Evolutionary conservation across 2,329 filamentous ascomycete species (phyloP).

Genomic region (Kalmusia sp.): DNA sequence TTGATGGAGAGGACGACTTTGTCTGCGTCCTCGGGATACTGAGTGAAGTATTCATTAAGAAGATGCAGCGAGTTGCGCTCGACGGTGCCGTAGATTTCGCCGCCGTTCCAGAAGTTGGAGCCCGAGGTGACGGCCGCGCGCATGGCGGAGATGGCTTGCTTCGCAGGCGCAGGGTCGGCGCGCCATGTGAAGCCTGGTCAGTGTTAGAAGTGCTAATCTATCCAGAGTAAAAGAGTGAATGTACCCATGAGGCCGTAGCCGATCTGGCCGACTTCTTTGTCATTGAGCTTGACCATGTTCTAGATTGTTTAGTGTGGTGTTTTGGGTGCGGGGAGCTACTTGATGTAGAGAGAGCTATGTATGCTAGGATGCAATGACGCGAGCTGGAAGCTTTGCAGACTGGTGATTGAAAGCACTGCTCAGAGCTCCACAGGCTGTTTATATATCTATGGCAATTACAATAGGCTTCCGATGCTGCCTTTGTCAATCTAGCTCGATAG

Average conservation of each 20-base stretch:
- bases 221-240: neutral
- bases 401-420: neutral
- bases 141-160: slow-evolving; percentile 54
- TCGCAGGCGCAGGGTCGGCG: slow-evolving; percentile 40
- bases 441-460: no score
- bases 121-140: slow-evolving; percentile 50
- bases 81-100: slow-evolving; percentile 56
- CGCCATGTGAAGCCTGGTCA: slow-evolving; percentile 55
- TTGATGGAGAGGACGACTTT: slow-evolving; percentile 62
- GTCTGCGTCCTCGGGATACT: slow-evolving; percentile 58
- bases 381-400: neutral
- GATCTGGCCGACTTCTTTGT: slow-evolving; percentile 48
- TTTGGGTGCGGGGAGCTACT: neutral
- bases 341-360: neutral
- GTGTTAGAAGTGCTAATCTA: slow-evolving; percentile 15
- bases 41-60: slow-evolving; percentile 58
- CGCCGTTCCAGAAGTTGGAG: slow-evolving; percentile 59
- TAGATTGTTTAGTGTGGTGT: neutral
- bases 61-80: slow-evolving; percentile 57
- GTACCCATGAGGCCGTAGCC: slow-evolving; percentile 59
- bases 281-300: slow-evolving; percentile 43
- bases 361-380: neutral
- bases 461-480: no score
- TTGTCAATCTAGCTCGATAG: no score
- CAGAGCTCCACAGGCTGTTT: neutral